These are phyloP conservation scores for Bruguiera sexangula DNA, from an alignment of 345 rosid species.

Conservation along the genomic window DNA sequence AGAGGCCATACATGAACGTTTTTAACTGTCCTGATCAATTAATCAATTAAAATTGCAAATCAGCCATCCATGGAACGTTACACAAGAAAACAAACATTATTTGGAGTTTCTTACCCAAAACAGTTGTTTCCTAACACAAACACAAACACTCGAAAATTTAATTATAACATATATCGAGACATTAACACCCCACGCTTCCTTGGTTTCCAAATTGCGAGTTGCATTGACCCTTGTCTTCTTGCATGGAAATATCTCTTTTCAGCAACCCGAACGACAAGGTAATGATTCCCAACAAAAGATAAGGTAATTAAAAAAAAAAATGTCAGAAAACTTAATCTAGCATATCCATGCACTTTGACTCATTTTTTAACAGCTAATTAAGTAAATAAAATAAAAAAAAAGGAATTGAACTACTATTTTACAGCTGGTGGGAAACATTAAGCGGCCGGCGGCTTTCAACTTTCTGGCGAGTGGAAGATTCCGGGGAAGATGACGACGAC, in stretches of 20 bases:
- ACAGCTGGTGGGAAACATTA: not conserved
- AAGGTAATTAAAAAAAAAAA: not conserved
- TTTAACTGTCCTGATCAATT: too few species aligned
- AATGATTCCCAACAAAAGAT: not conserved
- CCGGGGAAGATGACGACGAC: slow-evolving; percentile 28
- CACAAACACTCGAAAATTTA: not conserved
- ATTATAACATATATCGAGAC: slow-evolving; percentile 26
- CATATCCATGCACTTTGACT: not conserved
- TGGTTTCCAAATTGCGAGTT: slow-evolving; percentile 24
- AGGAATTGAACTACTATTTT: not conserved
- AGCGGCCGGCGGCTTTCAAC: slow-evolving; percentile 14
- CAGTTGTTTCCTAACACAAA: not conserved
- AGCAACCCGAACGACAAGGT: not conserved
- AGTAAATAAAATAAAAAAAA: too few species aligned
- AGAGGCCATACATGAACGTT: too few species aligned
- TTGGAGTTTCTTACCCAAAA: not conserved
- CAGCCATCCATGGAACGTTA: too few species aligned
- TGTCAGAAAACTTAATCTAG: not conserved
- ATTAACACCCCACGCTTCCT: slow-evolving; percentile 35
- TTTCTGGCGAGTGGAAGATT: slow-evolving; percentile 12
- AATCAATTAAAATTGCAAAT: too few species aligned
- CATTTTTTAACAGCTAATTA: not conserved
- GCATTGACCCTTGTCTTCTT: slow-evolving; percentile 21
- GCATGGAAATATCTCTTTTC: slow-evolving; percentile 19
- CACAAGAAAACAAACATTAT: too few species aligned